Conservation (phyloP, 345 rosid species). For the Hirschfeldia incana region DNA sequence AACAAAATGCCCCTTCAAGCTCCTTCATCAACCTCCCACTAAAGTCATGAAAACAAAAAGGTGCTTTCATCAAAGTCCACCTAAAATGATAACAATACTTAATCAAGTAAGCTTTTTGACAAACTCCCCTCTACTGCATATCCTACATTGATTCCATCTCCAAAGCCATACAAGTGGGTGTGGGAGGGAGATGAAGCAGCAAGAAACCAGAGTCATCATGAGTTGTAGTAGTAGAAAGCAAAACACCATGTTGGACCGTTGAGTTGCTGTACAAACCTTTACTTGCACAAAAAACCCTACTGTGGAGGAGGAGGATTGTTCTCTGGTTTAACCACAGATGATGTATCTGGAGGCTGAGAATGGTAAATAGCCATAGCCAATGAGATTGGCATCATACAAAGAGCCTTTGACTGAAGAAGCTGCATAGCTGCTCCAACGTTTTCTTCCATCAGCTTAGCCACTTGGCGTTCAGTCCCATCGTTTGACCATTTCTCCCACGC, state of each 20-base stretch:
- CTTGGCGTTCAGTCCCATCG: constrained; percentile 92
- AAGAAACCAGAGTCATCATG: constrained; percentile 8
- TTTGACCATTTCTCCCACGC: constrained; percentile 99
- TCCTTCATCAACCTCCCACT: constrained; percentile 45
- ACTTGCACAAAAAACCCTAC: constrained; percentile 37
- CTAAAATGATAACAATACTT: constrained; percentile 41
- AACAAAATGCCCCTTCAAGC: constrained; percentile 35
- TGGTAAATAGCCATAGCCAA: constrained; percentile 90
- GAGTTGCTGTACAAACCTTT: constrained; percentile 37
- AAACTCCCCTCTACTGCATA: constrained; percentile 42
- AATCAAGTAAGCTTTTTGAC: constrained; percentile 64
- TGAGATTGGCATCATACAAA: constrained; percentile 98
- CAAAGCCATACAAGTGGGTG: constrained; percentile 27
- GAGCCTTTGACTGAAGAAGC: constrained; percentile 94
- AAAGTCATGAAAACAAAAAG: constrained; percentile 40
- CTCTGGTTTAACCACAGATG: constrained; percentile 78
- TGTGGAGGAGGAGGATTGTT: constrained; percentile 54
- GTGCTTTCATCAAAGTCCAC: constrained; percentile 76
- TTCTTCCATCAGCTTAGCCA: constrained; percentile 98
- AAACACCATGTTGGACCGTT: constrained; percentile 39
- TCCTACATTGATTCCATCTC: constrained; percentile 39
- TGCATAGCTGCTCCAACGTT: constrained; percentile 98
- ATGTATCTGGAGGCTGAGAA: constrained; percentile 74
- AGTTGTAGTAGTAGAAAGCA: constrained; percentile 16
- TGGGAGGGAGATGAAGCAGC: constrained; percentile 39